phyloP scores from a whole-genome alignment of 495 filamentous ascomycete species.

The Penicillium samsonianum region DNA sequence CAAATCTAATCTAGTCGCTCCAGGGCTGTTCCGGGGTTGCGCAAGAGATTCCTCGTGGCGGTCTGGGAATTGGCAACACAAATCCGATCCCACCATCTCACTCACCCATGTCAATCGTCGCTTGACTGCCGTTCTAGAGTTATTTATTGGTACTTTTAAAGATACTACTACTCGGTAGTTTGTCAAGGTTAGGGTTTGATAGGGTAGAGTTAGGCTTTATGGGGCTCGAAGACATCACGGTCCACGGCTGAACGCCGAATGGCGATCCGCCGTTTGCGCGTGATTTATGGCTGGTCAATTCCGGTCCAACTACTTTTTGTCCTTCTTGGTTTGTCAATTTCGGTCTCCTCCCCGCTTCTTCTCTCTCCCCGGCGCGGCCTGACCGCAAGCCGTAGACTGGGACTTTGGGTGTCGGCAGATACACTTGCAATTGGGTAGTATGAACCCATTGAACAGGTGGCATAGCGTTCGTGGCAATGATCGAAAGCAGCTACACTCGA shows the following conservation, averaged over 20 bases:
- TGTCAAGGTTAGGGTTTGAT: constrained; percentile 3
- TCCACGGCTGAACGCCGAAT: neutral
- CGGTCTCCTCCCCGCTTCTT: neutral
- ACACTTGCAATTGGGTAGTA: neutral
- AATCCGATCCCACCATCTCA: no score
- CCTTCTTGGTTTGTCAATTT: neutral
- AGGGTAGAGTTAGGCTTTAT: constrained; percentile 1
- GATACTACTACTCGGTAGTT: neutral
- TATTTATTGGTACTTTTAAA: neutral
- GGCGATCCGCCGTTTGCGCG: neutral
- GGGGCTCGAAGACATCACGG: neutral
- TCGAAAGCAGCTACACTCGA: neutral
- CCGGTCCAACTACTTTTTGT: neutral
- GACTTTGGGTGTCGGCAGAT: neutral
- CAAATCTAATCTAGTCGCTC: neutral
- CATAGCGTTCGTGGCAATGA: neutral
- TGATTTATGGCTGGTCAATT: neutral
- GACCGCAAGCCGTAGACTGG: neutral
- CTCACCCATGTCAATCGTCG: neutral
- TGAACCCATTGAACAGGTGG: neutral
- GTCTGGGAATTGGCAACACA: constrained; percentile 2
- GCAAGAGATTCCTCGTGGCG: constrained; percentile 3
- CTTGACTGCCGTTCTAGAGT: neutral
- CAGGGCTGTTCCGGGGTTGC: neutral
- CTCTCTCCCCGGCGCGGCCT: neutral